Conservation (phyloP, 2,329 filamentous ascomycete genomes). For the Phaeosphaeriaceae sp. region DNA sequence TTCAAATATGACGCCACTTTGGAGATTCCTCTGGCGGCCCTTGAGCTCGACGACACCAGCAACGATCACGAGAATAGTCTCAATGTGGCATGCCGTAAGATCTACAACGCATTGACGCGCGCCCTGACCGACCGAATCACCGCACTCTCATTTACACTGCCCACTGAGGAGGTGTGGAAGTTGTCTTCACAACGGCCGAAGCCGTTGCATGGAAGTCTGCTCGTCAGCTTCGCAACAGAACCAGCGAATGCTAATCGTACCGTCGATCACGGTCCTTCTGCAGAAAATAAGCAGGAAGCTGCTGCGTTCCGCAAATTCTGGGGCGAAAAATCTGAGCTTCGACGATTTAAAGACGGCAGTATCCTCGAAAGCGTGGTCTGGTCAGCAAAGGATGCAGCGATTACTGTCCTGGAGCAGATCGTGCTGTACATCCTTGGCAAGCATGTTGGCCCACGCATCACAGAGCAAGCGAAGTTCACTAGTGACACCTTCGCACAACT, state of each 20-base stretch:
- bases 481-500: conserved; percentile 57
- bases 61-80: conserved; percentile 34
- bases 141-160: conserved; percentile 59
- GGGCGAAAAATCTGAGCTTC: conserved; percentile 90
- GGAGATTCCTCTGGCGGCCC: conserved; percentile 44
- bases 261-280: conserved; percentile 86
- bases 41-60: conserved; percentile 32
- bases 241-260: conserved; percentile 73
- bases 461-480: conserved; percentile 55
- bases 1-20: conserved; percentile 64
- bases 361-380: conserved; percentile 93
- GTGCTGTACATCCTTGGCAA: conserved; percentile 72
- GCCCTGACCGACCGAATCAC: conserved; percentile 79
- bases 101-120: conserved; percentile 70
- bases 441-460: conserved; percentile 69
- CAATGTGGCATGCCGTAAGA: conserved; percentile 57
- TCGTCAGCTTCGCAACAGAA: conserved; percentile 75
- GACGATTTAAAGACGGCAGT: conserved; percentile 93
- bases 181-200: conserved; percentile 35
- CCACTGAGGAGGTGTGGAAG: conserved; percentile 44
- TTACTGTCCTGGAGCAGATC: conserved; percentile 80
- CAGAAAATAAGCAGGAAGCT: conserved; percentile 84
- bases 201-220: conserved; percentile 53
- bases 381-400: conserved; percentile 66
- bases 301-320: conserved; percentile 87